Evolutionary conservation across 495 filamentous ascomycete genomes (phyloP), one percentile per base, ranked within the genome.

Genomic region (Penicillium daleae): DNA sequence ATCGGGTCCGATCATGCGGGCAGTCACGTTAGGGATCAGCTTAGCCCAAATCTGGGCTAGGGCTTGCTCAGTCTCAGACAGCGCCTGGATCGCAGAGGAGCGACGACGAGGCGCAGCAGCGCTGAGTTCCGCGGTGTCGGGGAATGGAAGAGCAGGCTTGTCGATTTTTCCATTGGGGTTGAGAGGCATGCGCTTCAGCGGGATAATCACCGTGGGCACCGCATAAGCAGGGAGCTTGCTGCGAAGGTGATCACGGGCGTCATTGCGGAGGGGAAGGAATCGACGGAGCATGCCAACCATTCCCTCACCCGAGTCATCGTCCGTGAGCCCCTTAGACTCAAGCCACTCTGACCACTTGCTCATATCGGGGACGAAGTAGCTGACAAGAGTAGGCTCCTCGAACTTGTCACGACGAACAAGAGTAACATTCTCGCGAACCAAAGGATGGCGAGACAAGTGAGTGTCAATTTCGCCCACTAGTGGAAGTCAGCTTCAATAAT

Each of bases 141-240:
- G 95, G 85, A 96, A 97, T 0, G 95, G 95, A 44, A 99, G 82
- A 1, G 88, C 89, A 6, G 92, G 92, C 76, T 89, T 92, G 71
- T 99, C 95, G 49, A 96, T 87, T 79, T 97, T 98, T 62, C 93
- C 93, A 66, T 97, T 97, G 15, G 94, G 94, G 76, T 97, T 97
- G 29, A 98, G 80, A 0, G 94, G 94, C 56, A 97, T 84, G 42
- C 88, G 88, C 54, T 84, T 83, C 24, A 99, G 85, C 2, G 91
- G 86, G 31, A 99, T 90, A 62, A 93, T 84, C 35, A 94, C 82
- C 0, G 84, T 85, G 0, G 95, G 95, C 0, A 98, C 89, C 0
- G 93, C 90, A 67, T 98, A 93, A 3, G 78, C 68, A 9, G 95
- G 90, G 9, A 98, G 78, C 57, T 92, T 90, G 58, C 80, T 86